These are phyloP conservation scores for Aspergillus egyptiacus DNA, from an alignment of 495 filamentous ascomycete genomes.

Conservation along the genomic window DNA sequence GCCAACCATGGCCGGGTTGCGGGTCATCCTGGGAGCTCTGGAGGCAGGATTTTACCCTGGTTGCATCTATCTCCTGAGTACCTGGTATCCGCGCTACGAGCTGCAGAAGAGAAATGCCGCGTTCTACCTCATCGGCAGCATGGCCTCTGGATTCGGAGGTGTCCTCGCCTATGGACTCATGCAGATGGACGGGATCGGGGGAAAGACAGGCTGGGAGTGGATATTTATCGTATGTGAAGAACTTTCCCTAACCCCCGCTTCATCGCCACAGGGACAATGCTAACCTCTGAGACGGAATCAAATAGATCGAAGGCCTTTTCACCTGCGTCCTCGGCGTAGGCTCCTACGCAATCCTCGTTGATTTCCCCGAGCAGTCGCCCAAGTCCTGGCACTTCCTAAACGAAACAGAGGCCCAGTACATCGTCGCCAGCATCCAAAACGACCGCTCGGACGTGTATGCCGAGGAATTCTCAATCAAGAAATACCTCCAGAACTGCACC, in stretches of 20 bases:
- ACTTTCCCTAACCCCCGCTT: not conserved
- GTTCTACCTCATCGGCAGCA: not conserved
- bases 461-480: slow-evolving; percentile 33
- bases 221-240: not conserved
- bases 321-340: not conserved
- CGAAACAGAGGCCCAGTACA: slow-evolving; percentile 35
- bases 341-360: slow-evolving; percentile 10
- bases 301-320: not conserved
- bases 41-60: slow-evolving; percentile 52
- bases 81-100: slow-evolving; percentile 47
- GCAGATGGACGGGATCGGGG: not conserved
- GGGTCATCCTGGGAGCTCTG: slow-evolving; percentile 48
- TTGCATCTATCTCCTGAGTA: slow-evolving; percentile 46
- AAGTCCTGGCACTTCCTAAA: slow-evolving; percentile 43
- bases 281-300: not conserved
- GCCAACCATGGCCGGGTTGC: slow-evolving; percentile 38
- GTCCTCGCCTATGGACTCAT: not conserved
- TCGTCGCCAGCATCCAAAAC: slow-evolving; percentile 44
- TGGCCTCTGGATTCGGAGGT: not conserved
- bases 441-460: slow-evolving; percentile 46
- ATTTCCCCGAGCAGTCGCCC: slow-evolving; percentile 43
- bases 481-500: slow-evolving; percentile 34
- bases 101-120: not conserved
- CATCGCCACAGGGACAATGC: too few species aligned
- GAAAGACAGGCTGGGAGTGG: not conserved